phyloP scores from a whole-genome alignment of 257 asterid species.

The Solanum lignicaule region DNA sequence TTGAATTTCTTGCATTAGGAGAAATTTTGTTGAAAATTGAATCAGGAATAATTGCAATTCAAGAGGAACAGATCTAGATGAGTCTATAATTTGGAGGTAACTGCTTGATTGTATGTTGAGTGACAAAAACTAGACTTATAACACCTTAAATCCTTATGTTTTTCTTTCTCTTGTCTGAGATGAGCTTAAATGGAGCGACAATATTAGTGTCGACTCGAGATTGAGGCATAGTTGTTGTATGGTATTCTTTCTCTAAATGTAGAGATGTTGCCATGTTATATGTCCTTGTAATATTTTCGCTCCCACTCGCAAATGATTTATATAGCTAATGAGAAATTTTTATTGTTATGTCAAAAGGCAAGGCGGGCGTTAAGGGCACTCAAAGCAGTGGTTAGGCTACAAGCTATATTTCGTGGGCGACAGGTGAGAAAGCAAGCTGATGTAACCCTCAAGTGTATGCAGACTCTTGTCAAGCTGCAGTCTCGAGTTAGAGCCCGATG shows the following conservation, averaged over 20 bases:
- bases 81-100: neutral
- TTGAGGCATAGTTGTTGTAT: neutral
- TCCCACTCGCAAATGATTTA: neutral
- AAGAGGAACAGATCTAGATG: neutral
- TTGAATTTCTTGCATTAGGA: neutral
- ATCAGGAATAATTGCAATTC: neutral
- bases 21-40: neutral
- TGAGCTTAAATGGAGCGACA: neutral
- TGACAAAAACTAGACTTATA: neutral
- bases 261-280: neutral
- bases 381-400: conserved; percentile 78
- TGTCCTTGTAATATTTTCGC: neutral
- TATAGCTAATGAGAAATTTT: neutral
- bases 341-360: conserved; percentile 38
- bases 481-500: conserved; percentile 69
- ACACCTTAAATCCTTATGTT: neutral
- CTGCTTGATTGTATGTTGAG: neutral
- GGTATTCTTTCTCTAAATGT: neutral
- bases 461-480: conserved; percentile 76
- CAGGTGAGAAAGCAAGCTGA: conserved; percentile 81
- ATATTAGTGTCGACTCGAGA: neutral
- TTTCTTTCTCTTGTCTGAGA: neutral
- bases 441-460: conserved; percentile 79
- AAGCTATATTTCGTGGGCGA: conserved; percentile 87
- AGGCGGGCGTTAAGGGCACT: conserved; percentile 82